These are phyloP conservation scores for Persicaria tinctoria DNA, from an alignment of 148 eudicot species.

Conservation along the genomic window DNA sequence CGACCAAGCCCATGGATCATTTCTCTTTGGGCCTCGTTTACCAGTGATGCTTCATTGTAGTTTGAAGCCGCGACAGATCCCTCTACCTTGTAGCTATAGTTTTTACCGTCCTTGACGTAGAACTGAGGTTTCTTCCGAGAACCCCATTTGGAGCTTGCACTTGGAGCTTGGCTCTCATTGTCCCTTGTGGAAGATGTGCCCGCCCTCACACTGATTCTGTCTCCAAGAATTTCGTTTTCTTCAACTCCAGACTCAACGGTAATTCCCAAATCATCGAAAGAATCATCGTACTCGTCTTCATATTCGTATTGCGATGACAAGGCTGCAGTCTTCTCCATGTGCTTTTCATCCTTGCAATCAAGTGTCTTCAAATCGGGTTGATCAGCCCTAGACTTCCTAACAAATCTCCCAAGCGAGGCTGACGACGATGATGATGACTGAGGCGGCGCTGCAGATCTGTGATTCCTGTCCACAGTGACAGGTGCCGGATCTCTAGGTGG, in stretches of 20 bases:
- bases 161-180: constrained; percentile 30
- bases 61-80: constrained; percentile 78
- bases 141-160: constrained; percentile 48
- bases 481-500: constrained; percentile 14
- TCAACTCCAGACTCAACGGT: constrained; percentile 71
- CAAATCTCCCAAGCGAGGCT: constrained; percentile 46
- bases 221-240: constrained; percentile 46
- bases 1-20: constrained; percentile 81
- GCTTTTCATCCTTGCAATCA: constrained; percentile 43
- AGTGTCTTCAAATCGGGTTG: constrained; percentile 33
- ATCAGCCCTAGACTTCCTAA: constrained; percentile 44
- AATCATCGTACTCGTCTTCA: constrained; percentile 96
- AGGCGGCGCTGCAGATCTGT: constrained; percentile 21
- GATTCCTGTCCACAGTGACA: constrained; percentile 20
- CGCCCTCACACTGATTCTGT: constrained; percentile 27
- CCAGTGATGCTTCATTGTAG: constrained; percentile 54
- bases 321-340: constrained; percentile 52
- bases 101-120: constrained; percentile 92
- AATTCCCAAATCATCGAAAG: constrained; percentile 88
- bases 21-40: constrained; percentile 60
- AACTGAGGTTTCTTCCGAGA: constrained; percentile 73
- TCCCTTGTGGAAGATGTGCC: constrained; percentile 22
- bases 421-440: constrained; percentile 38
- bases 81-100: constrained; percentile 91
- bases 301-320: constrained; percentile 70